Evolutionary conservation across 2,329 filamentous ascomycete genomes (phyloP), one percentile per base, ranked within the genome.

Genomic region (Mycosphaerella sp.): DNA sequence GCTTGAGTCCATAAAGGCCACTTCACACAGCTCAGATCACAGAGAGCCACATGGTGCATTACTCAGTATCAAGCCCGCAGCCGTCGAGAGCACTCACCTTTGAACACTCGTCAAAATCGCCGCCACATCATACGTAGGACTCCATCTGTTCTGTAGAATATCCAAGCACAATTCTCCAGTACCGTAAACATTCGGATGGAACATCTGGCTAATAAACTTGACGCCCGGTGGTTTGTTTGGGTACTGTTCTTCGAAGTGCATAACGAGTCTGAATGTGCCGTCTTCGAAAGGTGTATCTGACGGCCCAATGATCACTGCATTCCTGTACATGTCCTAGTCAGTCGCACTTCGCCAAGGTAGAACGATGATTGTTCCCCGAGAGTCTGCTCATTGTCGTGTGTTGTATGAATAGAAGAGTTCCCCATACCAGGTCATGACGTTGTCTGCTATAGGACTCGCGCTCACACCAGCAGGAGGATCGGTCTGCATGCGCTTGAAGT

Each of bases 401-500:
- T 32, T 12, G 17, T 39, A 17, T 7, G 27, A 34, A 27, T 25
- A 16, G 41, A 27, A 25, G 41, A 34, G 21, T 25, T 25, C 10
- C 21, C 14, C 78, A 59, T 79, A 94, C 89, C 89, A 95, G 44
- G 88, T 95, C 89, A 95, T 95, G 64, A 95, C 89, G 75, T 95
- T 95, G 67, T 95, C 89, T 55, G 91, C 89, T 41, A 97, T 87
- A 6, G 93, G 93, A 47, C 90, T 97, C 13, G 93, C 93, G 59
- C 91, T 97, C 47, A 98, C 91, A 52, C 93, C 93, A 45, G 91
- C 91, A 8, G 93, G 93, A 70, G 93, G 93, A 68, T 98, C 93
- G 41, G 91, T 97, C 75, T 98, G 93, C 91, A 98, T 98, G 72
- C 93, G 89, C 90, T 97, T 97, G 81, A 97, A 97, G 77, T 97